A percentile compares a stretch with the other conserved stretches of the same genome.
Conservation (phyloP, 176 grass and related monocot species). For the Avena eriantha region DNA sequence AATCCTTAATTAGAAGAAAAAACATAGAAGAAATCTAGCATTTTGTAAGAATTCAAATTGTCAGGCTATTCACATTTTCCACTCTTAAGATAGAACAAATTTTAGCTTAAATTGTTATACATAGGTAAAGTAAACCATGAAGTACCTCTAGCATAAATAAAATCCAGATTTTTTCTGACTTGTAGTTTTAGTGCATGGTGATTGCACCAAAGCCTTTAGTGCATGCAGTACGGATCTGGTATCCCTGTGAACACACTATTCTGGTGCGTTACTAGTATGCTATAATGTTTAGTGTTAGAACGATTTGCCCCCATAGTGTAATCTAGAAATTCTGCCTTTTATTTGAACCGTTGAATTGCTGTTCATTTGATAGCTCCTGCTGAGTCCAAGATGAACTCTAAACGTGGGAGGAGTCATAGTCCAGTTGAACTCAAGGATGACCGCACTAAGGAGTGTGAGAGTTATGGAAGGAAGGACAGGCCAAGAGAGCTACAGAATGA, state of each 20-base stretch:
- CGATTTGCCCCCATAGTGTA: not conserved
- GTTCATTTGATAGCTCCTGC: slow-evolving; percentile 39
- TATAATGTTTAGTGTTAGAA: slow-evolving; percentile 1
- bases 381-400: slow-evolving; percentile 49
- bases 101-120: not conserved
- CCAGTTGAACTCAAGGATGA: slow-evolving; percentile 55
- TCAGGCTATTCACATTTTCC: not conserved
- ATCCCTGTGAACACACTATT: not conserved
- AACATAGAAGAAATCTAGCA: not conserved
- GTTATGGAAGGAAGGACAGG: slow-evolving; percentile 48
- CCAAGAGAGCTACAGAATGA: slow-evolving; percentile 51
- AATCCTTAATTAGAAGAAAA: not conserved
- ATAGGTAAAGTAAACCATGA: slow-evolving; percentile 19
- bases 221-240: not conserved
- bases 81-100: not conserved
- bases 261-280: not conserved
- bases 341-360: slow-evolving; percentile 15
- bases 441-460: slow-evolving; percentile 43
- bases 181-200: not conserved
- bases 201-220: not conserved
- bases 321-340: not conserved
- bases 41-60: not conserved
- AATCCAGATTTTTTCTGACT: not conserved
- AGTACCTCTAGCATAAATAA: not conserved
- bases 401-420: slow-evolving; percentile 58